phyloP scores from a whole-genome alignment of 306 rosid species.

The Trifolium repens region DNA sequence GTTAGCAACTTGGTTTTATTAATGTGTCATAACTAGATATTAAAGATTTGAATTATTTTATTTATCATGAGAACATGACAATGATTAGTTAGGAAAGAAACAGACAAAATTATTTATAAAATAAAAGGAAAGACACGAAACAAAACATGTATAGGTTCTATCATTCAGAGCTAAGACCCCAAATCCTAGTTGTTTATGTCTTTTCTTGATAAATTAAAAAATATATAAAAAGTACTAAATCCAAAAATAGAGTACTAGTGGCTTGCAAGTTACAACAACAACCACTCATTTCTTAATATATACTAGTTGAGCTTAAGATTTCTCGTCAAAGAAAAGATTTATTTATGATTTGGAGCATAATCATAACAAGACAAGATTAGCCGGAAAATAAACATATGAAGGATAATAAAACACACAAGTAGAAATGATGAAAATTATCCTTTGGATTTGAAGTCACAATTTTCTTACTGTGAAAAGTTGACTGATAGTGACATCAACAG shows the following conservation, averaged over 20 bases:
- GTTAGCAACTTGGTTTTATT: conserved; percentile 23
- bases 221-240: neutral
- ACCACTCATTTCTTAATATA: neutral
- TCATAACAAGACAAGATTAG: neutral
- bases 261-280: neutral
- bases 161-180: conserved; percentile 14
- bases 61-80: conserved; percentile 21
- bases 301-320: conserved; percentile 2
- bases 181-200: conserved; percentile 36
- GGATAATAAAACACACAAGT: neutral
- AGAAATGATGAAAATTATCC: neutral
- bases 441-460: neutral
- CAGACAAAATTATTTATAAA: neutral
- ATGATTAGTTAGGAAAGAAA: conserved; percentile 15
- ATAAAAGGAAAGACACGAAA: neutral
- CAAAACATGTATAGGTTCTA: neutral
- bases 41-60: conserved; percentile 16
- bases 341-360: neutral
- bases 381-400: neutral
- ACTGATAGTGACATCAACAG: neutral
- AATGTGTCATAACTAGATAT: conserved; percentile 28
- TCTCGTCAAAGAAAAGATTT: neutral
- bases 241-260: neutral
- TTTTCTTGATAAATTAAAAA: neutral
- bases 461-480: neutral